phyloP scores from a whole-genome alignment of 2,329 filamentous ascomycete genomes.

The Neonectria punicea region DNA sequence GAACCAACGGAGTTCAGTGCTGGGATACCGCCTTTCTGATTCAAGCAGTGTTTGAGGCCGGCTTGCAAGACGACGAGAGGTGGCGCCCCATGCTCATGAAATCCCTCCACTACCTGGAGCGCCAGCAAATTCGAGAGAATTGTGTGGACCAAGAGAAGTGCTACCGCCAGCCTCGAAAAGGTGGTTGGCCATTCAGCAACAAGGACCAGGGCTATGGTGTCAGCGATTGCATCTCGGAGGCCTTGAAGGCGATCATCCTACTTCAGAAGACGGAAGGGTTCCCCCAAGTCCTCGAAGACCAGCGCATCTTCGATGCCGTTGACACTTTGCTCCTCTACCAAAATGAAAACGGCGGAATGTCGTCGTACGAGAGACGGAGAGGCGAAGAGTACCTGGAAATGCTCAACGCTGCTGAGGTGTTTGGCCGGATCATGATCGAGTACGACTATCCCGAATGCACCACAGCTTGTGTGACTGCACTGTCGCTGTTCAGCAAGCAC shows the following conservation, averaged over 20 bases:
- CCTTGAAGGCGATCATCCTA: constrained; percentile 84
- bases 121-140: constrained; percentile 90
- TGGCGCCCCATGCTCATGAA: constrained; percentile 87
- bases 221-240: constrained; percentile 93
- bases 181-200: constrained; percentile 96
- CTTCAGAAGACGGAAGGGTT: constrained; percentile 84
- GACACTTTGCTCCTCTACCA: constrained; percentile 94
- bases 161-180: constrained; percentile 91
- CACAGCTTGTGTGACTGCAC: constrained; percentile 88
- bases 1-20: constrained; percentile 96
- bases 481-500: constrained; percentile 82
- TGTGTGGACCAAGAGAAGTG: constrained; percentile 79
- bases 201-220: constrained; percentile 94
- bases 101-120: constrained; percentile 86
- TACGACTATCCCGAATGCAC: constrained; percentile 99
- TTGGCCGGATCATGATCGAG: constrained; percentile 97
- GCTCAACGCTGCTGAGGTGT: constrained; percentile 96
- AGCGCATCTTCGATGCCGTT: constrained; percentile 85
- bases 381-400: constrained; percentile 82
- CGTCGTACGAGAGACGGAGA: constrained; percentile 87
- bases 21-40: constrained; percentile 97
- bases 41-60: constrained; percentile 82
- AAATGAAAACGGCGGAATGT: constrained; percentile 82
- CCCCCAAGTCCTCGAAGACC: constrained; percentile 77
- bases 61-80: constrained; percentile 78